Conservation (phyloP, 2,329 filamentous ascomycete genomes). For the Phialophora verrucosa region DNA sequence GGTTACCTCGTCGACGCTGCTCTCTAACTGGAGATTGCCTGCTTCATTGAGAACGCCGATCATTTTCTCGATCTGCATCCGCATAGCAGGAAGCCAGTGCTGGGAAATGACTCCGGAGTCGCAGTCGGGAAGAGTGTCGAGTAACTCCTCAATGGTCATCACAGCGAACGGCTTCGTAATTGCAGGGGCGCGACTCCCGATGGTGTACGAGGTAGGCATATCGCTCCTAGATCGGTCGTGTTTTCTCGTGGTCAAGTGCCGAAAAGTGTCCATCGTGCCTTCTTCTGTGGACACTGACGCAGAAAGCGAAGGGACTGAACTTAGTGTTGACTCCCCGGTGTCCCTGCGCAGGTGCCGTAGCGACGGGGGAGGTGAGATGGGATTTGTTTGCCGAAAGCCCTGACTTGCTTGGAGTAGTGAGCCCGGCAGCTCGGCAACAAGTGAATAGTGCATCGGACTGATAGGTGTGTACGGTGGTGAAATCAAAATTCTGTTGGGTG, state of each 20-base stretch:
- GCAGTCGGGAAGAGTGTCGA: slow-evolving; percentile 26
- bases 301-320: slow-evolving; percentile 23
- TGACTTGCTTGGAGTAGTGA: slow-evolving; percentile 34
- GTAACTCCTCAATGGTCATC: slow-evolving; percentile 35
- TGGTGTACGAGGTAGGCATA: slow-evolving; percentile 26
- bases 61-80: slow-evolving; percentile 27
- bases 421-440: slow-evolving; percentile 28
- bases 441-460: slow-evolving; percentile 20
- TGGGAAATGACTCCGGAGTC: slow-evolving; percentile 17
- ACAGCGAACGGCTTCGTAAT: slow-evolving; percentile 31
- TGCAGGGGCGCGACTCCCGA: slow-evolving; percentile 18
- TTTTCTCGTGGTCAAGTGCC: slow-evolving; percentile 31
- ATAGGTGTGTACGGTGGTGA: slow-evolving; percentile 29
- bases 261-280: slow-evolving; percentile 29
- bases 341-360: slow-evolving; percentile 26
- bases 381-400: slow-evolving; percentile 32
- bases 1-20: slow-evolving; percentile 23
- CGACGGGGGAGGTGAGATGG: slow-evolving; percentile 33
- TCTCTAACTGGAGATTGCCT: slow-evolving; percentile 23
- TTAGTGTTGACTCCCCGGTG: slow-evolving; percentile 26
- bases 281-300: slow-evolving; percentile 28
- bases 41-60: slow-evolving; percentile 28
- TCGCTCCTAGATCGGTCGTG: slow-evolving; percentile 26
- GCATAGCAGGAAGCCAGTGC: slow-evolving; percentile 35
- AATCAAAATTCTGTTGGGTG: slow-evolving; percentile 8